A percentile compares a stretch with the other conserved stretches of the same genome.
These are phyloP conservation scores for Sisymbrium irio DNA, from an alignment of 345 rosid genomes.

Conservation along the genomic window DNA sequence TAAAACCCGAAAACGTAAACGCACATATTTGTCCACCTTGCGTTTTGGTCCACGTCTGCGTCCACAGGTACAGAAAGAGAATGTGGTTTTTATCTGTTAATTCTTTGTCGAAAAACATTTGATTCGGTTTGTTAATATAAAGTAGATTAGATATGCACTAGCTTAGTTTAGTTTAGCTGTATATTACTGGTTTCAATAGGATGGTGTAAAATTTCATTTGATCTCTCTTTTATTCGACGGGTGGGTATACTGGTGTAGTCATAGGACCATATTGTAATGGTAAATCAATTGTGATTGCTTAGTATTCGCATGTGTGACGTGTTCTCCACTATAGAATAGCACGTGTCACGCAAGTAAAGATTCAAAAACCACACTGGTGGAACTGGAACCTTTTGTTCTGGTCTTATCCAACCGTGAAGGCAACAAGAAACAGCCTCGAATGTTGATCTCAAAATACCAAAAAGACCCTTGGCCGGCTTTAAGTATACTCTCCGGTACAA, in stretches of 20 bases:
- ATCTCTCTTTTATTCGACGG: not conserved
- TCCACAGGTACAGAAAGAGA: slow-evolving; percentile 11
- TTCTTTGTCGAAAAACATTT: not conserved
- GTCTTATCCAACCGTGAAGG: not conserved
- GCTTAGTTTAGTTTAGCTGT: slow-evolving; percentile 17
- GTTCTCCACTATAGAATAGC: not conserved
- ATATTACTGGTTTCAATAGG: not conserved
- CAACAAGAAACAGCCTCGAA: not conserved
- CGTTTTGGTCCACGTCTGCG: slow-evolving; percentile 7
- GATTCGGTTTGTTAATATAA: slow-evolving; percentile 5
- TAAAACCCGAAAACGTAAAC: slow-evolving; percentile 21
- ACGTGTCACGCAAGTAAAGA: not conserved
- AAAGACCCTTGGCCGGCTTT: not conserved
- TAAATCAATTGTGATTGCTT: not conserved
- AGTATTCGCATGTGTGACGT: not conserved
- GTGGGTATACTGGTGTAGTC: slow-evolving; percentile 3
- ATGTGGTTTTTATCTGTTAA: not conserved
- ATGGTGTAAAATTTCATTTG: not conserved
- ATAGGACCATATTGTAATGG: not conserved
- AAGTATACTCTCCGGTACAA: not conserved
- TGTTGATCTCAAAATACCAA: not conserved
- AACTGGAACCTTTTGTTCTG: not conserved
- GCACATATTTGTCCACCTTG: not conserved
- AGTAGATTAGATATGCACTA: slow-evolving; percentile 3
- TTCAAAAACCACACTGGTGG: not conserved